Percentiles rank a stretch among this genome's conserved stretches.
phyloP scores from a whole-genome alignment of 2,329 filamentous ascomycete species.

The Rhynchosporium agropyri region DNA sequence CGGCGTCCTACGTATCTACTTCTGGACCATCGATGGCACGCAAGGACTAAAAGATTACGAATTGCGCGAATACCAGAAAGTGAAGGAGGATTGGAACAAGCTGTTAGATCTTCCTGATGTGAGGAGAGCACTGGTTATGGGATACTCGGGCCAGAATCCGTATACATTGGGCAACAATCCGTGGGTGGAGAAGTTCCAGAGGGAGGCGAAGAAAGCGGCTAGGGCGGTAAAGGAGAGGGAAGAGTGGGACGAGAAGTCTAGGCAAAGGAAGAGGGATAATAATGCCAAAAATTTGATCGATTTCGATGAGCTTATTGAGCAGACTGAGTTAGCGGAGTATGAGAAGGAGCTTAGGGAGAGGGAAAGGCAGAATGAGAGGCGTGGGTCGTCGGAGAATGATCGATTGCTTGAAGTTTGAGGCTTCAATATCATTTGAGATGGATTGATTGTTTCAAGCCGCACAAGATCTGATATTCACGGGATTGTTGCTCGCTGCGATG shows the following conservation, averaged over 20 bases:
- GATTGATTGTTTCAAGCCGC: background rate
- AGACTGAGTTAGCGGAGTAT: slow-evolving; percentile 25
- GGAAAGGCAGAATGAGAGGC: slow-evolving; percentile 14
- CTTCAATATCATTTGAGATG: background rate
- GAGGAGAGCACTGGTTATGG: slow-evolving; percentile 33
- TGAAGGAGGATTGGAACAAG: slow-evolving; percentile 33
- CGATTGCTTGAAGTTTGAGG: slow-evolving; percentile 18
- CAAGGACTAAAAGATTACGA: slow-evolving; percentile 37
- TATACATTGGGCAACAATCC: slow-evolving; percentile 32
- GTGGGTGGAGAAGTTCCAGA: slow-evolving; percentile 30
- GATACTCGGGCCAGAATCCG: slow-evolving; percentile 38
- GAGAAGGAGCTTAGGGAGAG: slow-evolving; percentile 21
- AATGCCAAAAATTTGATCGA: slow-evolving; percentile 18
- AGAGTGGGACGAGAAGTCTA: slow-evolving; percentile 1
- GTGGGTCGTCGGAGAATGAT: slow-evolving; percentile 19
- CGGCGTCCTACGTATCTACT: slow-evolving; percentile 35
- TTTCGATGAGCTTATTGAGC: slow-evolving; percentile 27
- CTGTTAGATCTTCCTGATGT: slow-evolving; percentile 34
- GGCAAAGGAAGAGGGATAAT: slow-evolving; percentile 14
- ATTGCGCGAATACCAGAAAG: slow-evolving; percentile 34
- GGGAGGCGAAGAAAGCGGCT: slow-evolving; percentile 22
- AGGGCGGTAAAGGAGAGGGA: slow-evolving; percentile 16
- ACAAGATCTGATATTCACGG: background rate
- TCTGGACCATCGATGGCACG: slow-evolving; percentile 34
- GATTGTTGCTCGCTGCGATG: background rate